phyloP scores from a whole-genome alignment of 2,329 filamentous ascomycete genomes.

The Lachnellula suecica region DNA sequence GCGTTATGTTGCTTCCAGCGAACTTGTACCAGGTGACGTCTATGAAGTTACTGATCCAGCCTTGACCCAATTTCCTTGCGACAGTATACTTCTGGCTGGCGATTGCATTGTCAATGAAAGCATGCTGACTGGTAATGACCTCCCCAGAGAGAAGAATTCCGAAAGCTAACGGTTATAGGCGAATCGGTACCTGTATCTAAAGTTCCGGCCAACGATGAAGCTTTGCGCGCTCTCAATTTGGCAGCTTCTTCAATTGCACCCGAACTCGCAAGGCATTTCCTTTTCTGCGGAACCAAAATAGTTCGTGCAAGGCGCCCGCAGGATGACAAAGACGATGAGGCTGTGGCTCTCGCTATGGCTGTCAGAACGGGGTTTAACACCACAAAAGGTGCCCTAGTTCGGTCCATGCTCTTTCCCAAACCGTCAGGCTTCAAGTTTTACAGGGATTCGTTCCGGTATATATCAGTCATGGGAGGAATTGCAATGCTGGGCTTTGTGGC shows the following conservation, averaged over 20 bases:
- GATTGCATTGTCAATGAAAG: constrained; percentile 99
- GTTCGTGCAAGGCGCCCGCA: constrained; percentile 87
- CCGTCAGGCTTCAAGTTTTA: constrained; percentile 99
- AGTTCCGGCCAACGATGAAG: constrained; percentile 76
- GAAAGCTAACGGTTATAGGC: constrained; percentile 44
- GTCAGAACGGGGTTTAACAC: constrained; percentile 96
- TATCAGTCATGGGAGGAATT: constrained; percentile 90
- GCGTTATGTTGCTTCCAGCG: constrained; percentile 81
- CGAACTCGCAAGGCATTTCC: constrained; percentile 81
- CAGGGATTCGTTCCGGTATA: constrained; percentile 94
- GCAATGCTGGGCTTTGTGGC: constrained; percentile 84
- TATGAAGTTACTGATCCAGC: constrained; percentile 96
- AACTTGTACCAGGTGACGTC: constrained; percentile 91
- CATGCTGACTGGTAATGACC: constrained; percentile 74
- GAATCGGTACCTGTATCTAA: constrained; percentile 98
- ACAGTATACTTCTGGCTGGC: constrained; percentile 85
- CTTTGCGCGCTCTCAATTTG: constrained; percentile 73
- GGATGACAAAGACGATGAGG: constrained; percentile 81
- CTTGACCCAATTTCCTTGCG: constrained; percentile 83
- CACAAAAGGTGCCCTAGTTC: constrained; percentile 91
- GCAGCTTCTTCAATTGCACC: constrained; percentile 79
- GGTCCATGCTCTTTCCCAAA: constrained; percentile 98
- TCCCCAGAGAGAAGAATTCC: background rate
- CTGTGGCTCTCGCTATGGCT: constrained; percentile 86
- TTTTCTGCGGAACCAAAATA: constrained; percentile 95